phyloP scores from a whole-genome alignment of 1,139 yeast genomes.

The Suhomyces terraborum region DNA sequence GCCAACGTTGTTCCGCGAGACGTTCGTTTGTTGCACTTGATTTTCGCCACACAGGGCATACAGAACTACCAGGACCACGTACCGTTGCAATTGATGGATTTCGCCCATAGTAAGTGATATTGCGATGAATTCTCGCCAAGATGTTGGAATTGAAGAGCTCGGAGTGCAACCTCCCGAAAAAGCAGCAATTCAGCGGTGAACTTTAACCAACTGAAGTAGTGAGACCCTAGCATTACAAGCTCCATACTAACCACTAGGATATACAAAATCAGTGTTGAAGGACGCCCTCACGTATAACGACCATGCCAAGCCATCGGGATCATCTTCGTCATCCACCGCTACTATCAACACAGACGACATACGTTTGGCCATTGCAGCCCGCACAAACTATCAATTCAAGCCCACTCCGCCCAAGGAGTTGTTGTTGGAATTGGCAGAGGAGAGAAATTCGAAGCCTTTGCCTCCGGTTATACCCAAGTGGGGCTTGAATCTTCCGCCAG shows the following conservation, averaged over 20 bases:
- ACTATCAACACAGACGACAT: conserved; percentile 84
- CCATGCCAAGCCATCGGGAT: conserved; percentile 56
- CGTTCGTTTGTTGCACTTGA: conserved; percentile 83
- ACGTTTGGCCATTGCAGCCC: conserved; percentile 87
- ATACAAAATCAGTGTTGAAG: conserved; percentile 80
- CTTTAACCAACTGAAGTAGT: background rate
- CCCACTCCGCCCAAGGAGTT: conserved; percentile 95
- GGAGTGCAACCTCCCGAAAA: too few relatives aligned
- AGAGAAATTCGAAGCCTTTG: conserved; percentile 81
- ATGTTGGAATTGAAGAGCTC: too few relatives aligned
- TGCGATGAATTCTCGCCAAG: background rate
- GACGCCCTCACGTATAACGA: conserved; percentile 90
- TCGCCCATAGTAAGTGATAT: conserved; percentile 75
- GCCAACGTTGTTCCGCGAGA: conserved; percentile 69
- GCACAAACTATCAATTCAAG: conserved; percentile 91
- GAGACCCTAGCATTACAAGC: background rate
- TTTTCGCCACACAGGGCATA: conserved; percentile 91
- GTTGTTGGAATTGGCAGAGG: conserved; percentile 85
- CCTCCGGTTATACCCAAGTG: conserved; percentile 92
- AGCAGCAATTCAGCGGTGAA: too few relatives aligned
- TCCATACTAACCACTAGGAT: conserved; percentile 46
- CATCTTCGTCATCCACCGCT: conserved; percentile 44
- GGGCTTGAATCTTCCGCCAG: conserved; percentile 96
- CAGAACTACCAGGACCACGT: conserved; percentile 93
- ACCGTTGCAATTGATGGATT: conserved; percentile 93